phyloP scores from a whole-genome alignment of 2,329 filamentous ascomycete species.

The Lecanicillium sp. region DNA sequence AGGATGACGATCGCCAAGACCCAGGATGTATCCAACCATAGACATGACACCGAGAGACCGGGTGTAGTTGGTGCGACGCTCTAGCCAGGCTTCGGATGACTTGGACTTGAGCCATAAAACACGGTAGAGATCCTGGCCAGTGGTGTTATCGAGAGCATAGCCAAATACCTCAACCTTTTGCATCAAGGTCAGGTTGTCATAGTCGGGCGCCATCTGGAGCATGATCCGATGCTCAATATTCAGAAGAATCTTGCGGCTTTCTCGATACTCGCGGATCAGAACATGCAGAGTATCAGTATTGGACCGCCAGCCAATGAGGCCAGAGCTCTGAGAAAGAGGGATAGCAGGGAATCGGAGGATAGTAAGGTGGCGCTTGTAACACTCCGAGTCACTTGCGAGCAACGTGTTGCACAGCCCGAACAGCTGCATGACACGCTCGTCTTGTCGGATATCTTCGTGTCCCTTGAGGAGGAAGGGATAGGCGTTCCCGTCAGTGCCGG shows the following conservation, averaged over 20 bases:
- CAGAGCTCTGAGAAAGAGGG: constrained; percentile 91
- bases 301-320: constrained; percentile 90
- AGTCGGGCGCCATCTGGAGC: constrained; percentile 99
- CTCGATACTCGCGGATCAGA: constrained; percentile 93
- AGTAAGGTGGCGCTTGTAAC: constrained; percentile 92
- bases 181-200: constrained; percentile 97
- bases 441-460: constrained; percentile 98
- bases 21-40: constrained; percentile 99
- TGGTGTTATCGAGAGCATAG: constrained; percentile 98
- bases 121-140: constrained; percentile 94
- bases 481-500: constrained; percentile 79
- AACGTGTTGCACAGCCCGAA: constrained; percentile 97
- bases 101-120: constrained; percentile 99
- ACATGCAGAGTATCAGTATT: constrained; percentile 97
- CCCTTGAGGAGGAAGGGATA: constrained; percentile 94
- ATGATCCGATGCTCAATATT: constrained; percentile 99
- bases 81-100: constrained; percentile 95
- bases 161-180: constrained; percentile 99
- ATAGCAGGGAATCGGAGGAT: constrained; percentile 97
- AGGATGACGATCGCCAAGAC: constrained; percentile 91
- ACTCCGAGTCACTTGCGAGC: constrained; percentile 87
- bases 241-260: constrained; percentile 92
- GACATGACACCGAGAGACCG: constrained; percentile 97
- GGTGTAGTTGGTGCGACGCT: constrained; percentile 97
- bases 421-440: constrained; percentile 98